Base-by-base conservation (phyloP, 495 filamentous ascomycete genomes). In the Hypoxylon lienhwacheense region DNA sequence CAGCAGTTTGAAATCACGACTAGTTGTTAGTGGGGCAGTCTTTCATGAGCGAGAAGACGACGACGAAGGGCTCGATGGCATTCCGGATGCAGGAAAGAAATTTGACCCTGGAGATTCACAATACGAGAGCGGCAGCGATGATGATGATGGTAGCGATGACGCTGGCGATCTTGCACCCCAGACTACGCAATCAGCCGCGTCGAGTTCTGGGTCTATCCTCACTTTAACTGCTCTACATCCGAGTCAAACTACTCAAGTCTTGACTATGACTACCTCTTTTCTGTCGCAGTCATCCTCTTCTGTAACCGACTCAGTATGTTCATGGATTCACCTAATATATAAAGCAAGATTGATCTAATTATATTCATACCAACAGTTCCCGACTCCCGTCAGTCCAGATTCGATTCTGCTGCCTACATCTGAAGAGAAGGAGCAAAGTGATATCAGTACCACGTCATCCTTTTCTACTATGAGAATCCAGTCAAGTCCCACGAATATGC, bases 101-200 rank as follows among this genome's bases (percentile, higher is more conserved):
- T 10, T 53, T 39, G 54, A 36, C 15, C 45, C 29, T 15, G 53
- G 39, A 19, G 50, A 29, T 15, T 24, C 12, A n/a, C n/a, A n/a
- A n/a, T n/a, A n/a, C n/a, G n/a, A n/a, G 2, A 49, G 45, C 4
- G 37, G 45, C 41, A 50, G 55, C n/a, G 61, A 61, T 1, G 54
- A 44, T 16, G 25, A 47, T 16, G 35, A 43, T 15, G 28, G 40
- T 14, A 15, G 19, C 32, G 15, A 47, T 8, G 37, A 15, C 19
- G 34, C 15, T 42, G 25, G 48, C 33, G 34, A 58, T 7, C 26
- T 16, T 22, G 47, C 48, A 17, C 57, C 15, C 24, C 46, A 17
- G 47, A 35, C 33, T 25, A 57, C 32, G 41, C 55, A 16, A 25
- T 33, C 31, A 41, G 17, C 55, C 3, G n/a, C 21, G 26, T 37